Percentiles rank a stretch among this genome's conserved stretches.
phyloP scores from a whole-genome alignment of 768 basidiomycete genomes.

The Sistotremastrum niveocremeum region DNA sequence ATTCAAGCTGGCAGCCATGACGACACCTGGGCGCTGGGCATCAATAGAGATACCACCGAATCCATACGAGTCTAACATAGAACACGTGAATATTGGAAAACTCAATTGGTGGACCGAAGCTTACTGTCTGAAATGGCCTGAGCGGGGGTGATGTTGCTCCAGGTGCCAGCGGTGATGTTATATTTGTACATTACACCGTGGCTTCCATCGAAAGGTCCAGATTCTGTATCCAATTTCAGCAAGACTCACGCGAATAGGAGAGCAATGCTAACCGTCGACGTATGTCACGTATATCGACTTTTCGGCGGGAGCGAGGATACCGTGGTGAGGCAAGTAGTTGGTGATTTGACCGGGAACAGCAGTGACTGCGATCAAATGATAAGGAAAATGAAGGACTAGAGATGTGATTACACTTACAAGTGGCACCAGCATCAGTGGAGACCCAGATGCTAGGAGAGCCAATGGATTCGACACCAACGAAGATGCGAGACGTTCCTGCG shows the following conservation, averaged over 20 bases:
- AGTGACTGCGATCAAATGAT: not conserved
- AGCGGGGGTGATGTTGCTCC: not conserved
- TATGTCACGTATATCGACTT: constrained; percentile 9
- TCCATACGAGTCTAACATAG: constrained; percentile 4
- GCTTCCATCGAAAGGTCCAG: constrained; percentile 8
- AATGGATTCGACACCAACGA: constrained; percentile 12
- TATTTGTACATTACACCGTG: constrained; percentile 1
- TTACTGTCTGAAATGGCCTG: not conserved
- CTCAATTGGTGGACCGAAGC: not conserved
- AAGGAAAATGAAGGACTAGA: too few species aligned
- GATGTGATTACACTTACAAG: constrained; percentile 1
- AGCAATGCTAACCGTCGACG: constrained; percentile 2
- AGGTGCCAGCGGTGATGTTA: not conserved
- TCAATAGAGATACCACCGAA: constrained; percentile 10
- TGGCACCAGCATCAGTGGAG: constrained; percentile 7
- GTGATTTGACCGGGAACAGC: constrained; percentile 8
- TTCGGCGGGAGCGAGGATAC: constrained; percentile 8
- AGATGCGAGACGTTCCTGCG: constrained; percentile 7
- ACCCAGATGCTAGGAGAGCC: constrained; percentile 7
- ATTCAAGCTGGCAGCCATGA: constrained; percentile 11
- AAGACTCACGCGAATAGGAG: too few species aligned
- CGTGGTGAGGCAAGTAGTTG: constrained; percentile 9
- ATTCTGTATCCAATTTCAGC: too few species aligned
- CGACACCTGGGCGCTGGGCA: constrained; percentile 10
- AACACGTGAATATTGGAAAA: too few species aligned